Evolutionary conservation across 2,329 filamentous ascomycete species (phyloP).

Genomic region (Aspergillus viridinutans): DNA sequence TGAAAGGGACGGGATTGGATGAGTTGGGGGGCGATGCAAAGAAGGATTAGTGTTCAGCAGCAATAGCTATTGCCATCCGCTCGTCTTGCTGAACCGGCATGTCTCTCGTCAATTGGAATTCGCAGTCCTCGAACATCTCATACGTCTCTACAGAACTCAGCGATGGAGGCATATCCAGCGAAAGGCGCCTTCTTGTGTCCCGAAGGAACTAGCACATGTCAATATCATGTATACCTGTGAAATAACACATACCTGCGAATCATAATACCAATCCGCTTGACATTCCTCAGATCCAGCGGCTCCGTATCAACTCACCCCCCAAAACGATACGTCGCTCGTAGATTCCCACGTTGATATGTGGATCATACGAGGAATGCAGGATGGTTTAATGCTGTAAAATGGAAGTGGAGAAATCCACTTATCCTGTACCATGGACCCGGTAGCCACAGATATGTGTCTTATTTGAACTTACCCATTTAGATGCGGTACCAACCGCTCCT

Average conservation of each 20-base stretch:
- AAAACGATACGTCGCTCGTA: slow-evolving; percentile 70
- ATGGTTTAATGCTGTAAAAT: too few species aligned
- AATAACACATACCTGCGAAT: slow-evolving; percentile 62
- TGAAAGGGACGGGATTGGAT: too few species aligned
- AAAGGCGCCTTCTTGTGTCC: slow-evolving; percentile 67
- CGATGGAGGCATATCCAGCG: slow-evolving; percentile 54
- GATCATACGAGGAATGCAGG: too few species aligned
- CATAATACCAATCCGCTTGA: slow-evolving; percentile 72
- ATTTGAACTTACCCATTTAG: too few species aligned
- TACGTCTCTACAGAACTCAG: slow-evolving; percentile 34
- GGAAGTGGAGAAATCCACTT: too few species aligned
- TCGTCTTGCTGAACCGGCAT: neutral
- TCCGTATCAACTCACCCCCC: slow-evolving; percentile 62
- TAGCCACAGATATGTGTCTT: too few species aligned
- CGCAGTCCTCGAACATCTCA: neutral
- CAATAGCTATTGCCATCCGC: neutral
- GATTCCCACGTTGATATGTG: too few species aligned
- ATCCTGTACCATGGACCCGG: too few species aligned
- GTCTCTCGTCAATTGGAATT: neutral
- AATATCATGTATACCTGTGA: neutral
- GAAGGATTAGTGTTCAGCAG: neutral
- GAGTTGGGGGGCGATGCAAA: too few species aligned
- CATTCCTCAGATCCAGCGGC: slow-evolving; percentile 54
- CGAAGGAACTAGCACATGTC: slow-evolving; percentile 62
- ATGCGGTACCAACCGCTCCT: too few species aligned